Base-by-base conservation (phyloP, 1,284 basidiomycete genomes). In the Albatrellus sp. region DNA sequence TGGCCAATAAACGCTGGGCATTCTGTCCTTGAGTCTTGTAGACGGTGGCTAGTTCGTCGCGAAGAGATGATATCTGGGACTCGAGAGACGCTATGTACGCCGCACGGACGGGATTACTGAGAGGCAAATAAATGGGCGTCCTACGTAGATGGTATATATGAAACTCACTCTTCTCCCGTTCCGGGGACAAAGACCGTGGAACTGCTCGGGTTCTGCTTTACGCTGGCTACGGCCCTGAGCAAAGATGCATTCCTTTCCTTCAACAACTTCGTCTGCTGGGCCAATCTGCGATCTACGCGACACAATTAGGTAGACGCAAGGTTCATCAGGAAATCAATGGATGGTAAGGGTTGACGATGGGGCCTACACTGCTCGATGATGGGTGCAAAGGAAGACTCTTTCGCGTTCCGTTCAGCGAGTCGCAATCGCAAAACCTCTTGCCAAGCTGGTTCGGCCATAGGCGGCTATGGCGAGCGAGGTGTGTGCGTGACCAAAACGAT, bases 21-120 rank as follows among this genome's bases (percentile, higher is more conserved):
- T 96, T 96, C 64, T 94, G 90, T 0, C 89, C 88, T 58, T 98
- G 93, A 0, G 90, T 90, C 62, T 96, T 94, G 72, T 98, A 98
- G 2, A 96, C 80, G 5, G 83, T 86, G 2, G 91, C 86, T 36
- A 98, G 70, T 60, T 98, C 94, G 55, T 90, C 85, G 20, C 91
- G 80, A 39, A 94, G 70, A 5, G 86, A 79, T 2, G 89, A 87
- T 59, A 98, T 88, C 60, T 98, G 92, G 2, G 84, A 81, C 62
- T 98, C 92, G 43, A 98, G 78, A 12, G 93, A 94, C 1, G 81
- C 68, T 55, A 93, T 81, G 60, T 96, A 91, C 19, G 90, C 90
- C 16, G 77, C 75, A 37, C 82, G 80, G 20, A 94, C 82, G 16
- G 90, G 81, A 57, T 90, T 90, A 52, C 80, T 85, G 42, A 5